These are phyloP conservation scores for Botrytis squamosa DNA, from an alignment of 2,329 filamentous ascomycete genomes.

Conservation along the genomic window DNA sequence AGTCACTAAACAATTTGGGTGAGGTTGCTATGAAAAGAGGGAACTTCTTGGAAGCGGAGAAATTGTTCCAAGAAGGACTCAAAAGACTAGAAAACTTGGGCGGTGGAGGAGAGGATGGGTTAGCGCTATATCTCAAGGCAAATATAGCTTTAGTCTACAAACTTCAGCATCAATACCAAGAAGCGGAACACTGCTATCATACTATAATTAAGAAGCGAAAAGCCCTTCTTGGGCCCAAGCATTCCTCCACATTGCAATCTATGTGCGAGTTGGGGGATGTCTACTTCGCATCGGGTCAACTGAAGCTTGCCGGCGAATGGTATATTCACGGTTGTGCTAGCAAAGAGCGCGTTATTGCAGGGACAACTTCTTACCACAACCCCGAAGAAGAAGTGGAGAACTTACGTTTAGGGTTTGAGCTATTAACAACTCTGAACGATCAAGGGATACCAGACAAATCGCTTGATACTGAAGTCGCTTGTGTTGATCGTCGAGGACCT, in stretches of 20 bases:
- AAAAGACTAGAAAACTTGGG: not conserved
- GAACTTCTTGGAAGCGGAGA: conserved; percentile 15
- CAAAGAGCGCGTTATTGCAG: not conserved
- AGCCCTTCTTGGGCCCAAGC: conserved; percentile 9
- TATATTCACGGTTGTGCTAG: conserved; percentile 10
- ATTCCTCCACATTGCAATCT: conserved; percentile 13
- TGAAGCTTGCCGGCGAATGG: conserved; percentile 5
- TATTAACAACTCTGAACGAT: conserved; percentile 13
- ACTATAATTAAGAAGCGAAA: conserved; percentile 5
- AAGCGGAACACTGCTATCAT: not conserved
- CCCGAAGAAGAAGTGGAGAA: not conserved
- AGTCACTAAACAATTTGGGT: conserved; percentile 20
- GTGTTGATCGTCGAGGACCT: conserved; percentile 12
- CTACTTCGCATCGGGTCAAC: conserved; percentile 8
- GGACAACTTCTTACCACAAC: not conserved
- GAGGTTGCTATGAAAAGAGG: conserved; percentile 10
- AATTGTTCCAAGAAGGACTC: conserved; percentile 14
- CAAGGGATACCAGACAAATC: not conserved
- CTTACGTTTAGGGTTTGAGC: not conserved
- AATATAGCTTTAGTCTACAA: conserved; percentile 18
- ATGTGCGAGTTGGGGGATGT: conserved; percentile 21
- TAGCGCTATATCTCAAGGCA: conserved; percentile 11
- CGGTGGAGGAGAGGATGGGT: not conserved
- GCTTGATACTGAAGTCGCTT: not conserved
- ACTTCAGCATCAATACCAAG: conserved; percentile 8